Evolutionary conservation across 805 yeast genomes (phyloP), one percentile per base, ranked within the genome.

Genomic region (Diddensiella caesifluorescens): DNA sequence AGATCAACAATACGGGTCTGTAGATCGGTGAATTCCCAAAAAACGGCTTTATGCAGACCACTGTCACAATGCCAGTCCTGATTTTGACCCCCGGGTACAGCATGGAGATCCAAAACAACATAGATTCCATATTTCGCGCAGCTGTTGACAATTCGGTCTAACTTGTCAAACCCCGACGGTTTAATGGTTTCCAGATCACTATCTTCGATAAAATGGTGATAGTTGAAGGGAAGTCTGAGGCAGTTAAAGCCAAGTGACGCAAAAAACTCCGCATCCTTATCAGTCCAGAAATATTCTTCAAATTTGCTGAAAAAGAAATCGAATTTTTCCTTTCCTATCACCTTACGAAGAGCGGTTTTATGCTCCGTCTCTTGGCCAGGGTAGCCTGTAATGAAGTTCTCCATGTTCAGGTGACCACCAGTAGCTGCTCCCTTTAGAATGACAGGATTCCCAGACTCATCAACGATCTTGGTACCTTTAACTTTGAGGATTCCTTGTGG

Each of bases 21-120:
- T 56, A 71, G 69, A 20, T 65, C 60, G 50, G 65, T 68, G 59
- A 69, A 73, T 20, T 69, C 71, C 75, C 76, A 73, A 53, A 73
- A 72, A 19, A 70, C 39, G 2, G 76, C 62, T 54, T 68, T 67
- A 56, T 71, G 74, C 49, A 69, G 60, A 2, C 65, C 69, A 1
- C 71, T 64, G 54, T 73, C 78, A 18, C 64, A 53, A 50, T 73
- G 78, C 78, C 77, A 73, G 51, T 69, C 77, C 57, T 71, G 77
- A 53, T 69, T 71, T 55, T 73, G 77, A 21, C 77, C 77, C 39
- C 77, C 78, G 12, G 77, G 77, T 18, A 56, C 62, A 10, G 76
- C 62, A 47, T 73, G 77, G 22, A 73, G 60, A 47, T 73, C 78
- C 37, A 73, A 60, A 41, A 73, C 63, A 34, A 73, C 66, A 51